Conservation (phyloP, 805 yeast species). For the Wickerhamiella nectarea region DNA sequence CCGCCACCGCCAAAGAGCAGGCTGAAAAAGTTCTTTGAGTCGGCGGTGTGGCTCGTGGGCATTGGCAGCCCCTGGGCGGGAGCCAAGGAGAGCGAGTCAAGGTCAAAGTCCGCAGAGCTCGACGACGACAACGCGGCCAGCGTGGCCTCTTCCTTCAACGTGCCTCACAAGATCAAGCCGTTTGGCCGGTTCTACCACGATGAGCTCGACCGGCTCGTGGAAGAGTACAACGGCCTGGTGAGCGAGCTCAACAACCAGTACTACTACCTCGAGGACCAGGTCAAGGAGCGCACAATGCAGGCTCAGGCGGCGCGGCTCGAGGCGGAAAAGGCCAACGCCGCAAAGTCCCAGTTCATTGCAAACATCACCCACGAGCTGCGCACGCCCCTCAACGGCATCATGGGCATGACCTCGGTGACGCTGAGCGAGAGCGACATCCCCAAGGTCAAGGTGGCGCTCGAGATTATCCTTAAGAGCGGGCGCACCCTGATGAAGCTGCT, state of each 20-base stretch:
- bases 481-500: conserved; percentile 75
- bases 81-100: not conserved
- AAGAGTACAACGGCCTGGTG: conserved; percentile 84
- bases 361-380: conserved; percentile 86
- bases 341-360: conserved; percentile 88
- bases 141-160: too few species aligned
- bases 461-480: conserved; percentile 77
- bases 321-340: conserved; percentile 70
- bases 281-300: conserved; percentile 71
- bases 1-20: not conserved
- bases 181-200: conserved; percentile 30
- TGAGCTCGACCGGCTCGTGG: conserved; percentile 77
- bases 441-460: conserved; percentile 57
- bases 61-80: not conserved
- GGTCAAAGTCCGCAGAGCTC: too few species aligned
- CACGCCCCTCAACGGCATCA: conserved; percentile 88
- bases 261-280: conserved; percentile 74
- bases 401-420: conserved; percentile 91
- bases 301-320: conserved; percentile 39
- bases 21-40: not conserved
- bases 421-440: conserved; percentile 64
- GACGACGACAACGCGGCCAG: too few species aligned
- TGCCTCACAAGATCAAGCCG: conserved; percentile 16
- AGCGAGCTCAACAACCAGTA: conserved; percentile 78
- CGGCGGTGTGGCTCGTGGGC: not conserved